Conservation (phyloP, 176 grass and related monocot genomes). For the Chrysopogon serrulatus region DNA sequence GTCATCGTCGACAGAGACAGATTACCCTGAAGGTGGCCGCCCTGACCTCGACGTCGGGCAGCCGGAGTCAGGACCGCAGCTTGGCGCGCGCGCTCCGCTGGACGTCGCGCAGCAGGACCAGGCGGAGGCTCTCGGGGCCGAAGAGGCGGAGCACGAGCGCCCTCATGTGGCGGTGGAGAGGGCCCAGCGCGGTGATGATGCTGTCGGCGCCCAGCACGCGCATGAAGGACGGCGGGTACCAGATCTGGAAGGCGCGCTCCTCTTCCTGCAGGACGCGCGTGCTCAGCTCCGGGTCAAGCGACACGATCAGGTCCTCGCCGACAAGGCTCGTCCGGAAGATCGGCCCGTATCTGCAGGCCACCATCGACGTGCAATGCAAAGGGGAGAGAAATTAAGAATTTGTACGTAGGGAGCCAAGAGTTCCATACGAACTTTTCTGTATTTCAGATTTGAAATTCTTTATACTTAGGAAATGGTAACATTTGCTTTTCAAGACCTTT, state of each 20-base stretch:
- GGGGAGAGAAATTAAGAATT: too few relatives aligned
- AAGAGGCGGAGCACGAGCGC: constrained; percentile 35
- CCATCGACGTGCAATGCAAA: too few relatives aligned
- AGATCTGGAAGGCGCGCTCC: constrained; percentile 48
- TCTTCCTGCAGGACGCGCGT: constrained; percentile 42
- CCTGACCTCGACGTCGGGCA: constrained; percentile 29
- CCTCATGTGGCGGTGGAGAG: constrained; percentile 46
- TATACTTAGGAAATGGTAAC: too few relatives aligned
- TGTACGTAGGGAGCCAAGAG: too few relatives aligned
- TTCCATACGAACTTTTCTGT: too few relatives aligned
- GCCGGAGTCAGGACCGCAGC: constrained; percentile 35
- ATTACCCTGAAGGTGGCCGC: constrained; percentile 38
- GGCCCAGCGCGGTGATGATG: constrained; percentile 27
- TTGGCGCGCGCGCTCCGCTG: background rate
- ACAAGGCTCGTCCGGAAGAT: constrained; percentile 50
- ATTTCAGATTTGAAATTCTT: too few relatives aligned
- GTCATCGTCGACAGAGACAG: background rate
- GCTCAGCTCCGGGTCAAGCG: constrained; percentile 30
- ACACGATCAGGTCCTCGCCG: constrained; percentile 33
- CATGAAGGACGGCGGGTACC: constrained; percentile 50
- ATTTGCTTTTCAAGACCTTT: too few relatives aligned
- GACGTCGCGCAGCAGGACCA: constrained; percentile 24
- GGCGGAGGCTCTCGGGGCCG: constrained; percentile 37
- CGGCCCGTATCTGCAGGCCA: constrained; percentile 47
- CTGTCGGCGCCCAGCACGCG: constrained; percentile 38